phyloP scores from a whole-genome alignment of 768 basidiomycete species.

The Tylopilus balloui region DNA sequence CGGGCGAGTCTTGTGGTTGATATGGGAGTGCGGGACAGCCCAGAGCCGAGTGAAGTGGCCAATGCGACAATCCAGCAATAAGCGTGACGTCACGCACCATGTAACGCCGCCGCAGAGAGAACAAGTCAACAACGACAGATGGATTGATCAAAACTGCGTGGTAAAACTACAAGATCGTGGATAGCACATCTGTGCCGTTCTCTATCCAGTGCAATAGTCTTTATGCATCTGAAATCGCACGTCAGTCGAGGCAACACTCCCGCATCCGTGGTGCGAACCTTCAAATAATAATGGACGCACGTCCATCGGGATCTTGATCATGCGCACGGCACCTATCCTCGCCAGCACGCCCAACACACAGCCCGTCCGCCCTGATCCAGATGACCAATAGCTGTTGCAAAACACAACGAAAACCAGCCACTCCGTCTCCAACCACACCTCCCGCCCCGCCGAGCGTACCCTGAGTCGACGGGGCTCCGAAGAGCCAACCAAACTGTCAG shows the following conservation, averaged over 20 bases:
- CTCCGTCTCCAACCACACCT: constrained; percentile 22
- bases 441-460: constrained; percentile 66
- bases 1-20: constrained; percentile 4
- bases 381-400: constrained; percentile 1
- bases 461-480: constrained; percentile 66
- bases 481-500: constrained; percentile 87
- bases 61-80: constrained; percentile 6
- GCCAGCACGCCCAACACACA: constrained; percentile 7
- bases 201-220: constrained; percentile 13
- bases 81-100: constrained; percentile 33
- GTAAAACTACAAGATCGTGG: constrained; percentile 26
- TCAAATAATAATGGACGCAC: constrained; percentile 12
- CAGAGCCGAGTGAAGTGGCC: constrained; percentile 14
- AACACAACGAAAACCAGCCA: constrained; percentile 3
- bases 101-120: constrained; percentile 10
- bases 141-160: constrained; percentile 26
- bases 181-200: constrained; percentile 1
- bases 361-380: constrained; percentile 1
- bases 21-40: constrained; percentile 6
- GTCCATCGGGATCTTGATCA: constrained; percentile 13
- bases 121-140: constrained; percentile 1
- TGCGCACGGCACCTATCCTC: constrained; percentile 8
- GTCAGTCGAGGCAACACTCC: constrained; percentile 5
- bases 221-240: constrained; percentile 3
- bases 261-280: constrained; percentile 14